Evolutionary conservation across 768 basidiomycete species (phyloP).

Genomic region (Pisolithus orientalis): DNA sequence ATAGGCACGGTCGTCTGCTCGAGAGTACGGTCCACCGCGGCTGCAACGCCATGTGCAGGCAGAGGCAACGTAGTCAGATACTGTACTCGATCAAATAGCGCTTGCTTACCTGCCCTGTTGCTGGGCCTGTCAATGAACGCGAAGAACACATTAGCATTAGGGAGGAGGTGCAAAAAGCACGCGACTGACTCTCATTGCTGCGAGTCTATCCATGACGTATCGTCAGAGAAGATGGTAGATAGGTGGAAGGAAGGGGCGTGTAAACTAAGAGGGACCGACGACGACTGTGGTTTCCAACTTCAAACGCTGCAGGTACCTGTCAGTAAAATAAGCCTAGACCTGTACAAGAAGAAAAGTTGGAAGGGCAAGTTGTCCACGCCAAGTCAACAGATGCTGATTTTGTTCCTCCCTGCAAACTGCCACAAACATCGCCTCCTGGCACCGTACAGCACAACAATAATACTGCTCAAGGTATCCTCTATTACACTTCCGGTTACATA

Average conservation of each 20-base stretch:
- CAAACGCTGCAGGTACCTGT: no score
- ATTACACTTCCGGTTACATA: not conserved
- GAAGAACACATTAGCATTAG: constrained; percentile 4
- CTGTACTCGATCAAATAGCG: constrained; percentile 1
- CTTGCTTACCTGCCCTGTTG: constrained; percentile 51
- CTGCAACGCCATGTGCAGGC: constrained; percentile 26
- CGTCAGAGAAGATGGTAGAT: constrained; percentile 46
- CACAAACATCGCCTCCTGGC: constrained; percentile 1
- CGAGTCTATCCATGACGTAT: constrained; percentile 72
- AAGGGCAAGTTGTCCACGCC: no score
- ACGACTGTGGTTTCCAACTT: no score
- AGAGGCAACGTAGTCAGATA: constrained; percentile 2
- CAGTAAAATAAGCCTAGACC: no score
- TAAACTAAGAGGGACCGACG: not conserved
- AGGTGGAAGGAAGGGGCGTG: constrained; percentile 11
- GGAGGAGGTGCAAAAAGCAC: not conserved
- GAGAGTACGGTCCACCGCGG: constrained; percentile 58
- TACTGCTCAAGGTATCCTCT: not conserved
- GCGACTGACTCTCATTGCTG: constrained; percentile 68
- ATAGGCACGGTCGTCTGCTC: constrained; percentile 54
- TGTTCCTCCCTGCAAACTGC: not conserved
- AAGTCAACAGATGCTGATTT: not conserved
- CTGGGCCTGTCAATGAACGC: constrained; percentile 47
- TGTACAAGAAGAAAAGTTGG: no score
- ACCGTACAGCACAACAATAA: not conserved